Evolutionary conservation across 2,329 filamentous ascomycete species (phyloP), one percentile per base, ranked within the genome.

Genomic region (Epichloe typhina): DNA sequence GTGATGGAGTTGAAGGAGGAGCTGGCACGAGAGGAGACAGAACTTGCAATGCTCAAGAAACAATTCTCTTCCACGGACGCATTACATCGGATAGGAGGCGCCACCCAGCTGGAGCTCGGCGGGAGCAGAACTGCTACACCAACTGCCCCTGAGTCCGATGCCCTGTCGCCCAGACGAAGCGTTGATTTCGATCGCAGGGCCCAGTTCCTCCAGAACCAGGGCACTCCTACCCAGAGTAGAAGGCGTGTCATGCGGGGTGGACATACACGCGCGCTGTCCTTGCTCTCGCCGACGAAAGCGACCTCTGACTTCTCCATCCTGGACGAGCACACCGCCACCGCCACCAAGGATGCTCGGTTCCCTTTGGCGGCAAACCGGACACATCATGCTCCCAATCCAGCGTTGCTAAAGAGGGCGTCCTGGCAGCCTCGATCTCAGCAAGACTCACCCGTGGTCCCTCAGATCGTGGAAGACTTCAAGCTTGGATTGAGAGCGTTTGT

Each of bases 1-100:
- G 91, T 98, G 2, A 71, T 98, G 52, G 93, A 97, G 68, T 72
- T 98, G 49, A 85, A 83, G 53, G 93, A 98, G 65, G 91, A 97
- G 66, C 73, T 98, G n/a, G 71, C 74, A 23, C 83, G 83, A 53
- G 91, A 93, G 5, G 91, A 98, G 64, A 69, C 72, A 12, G 86
- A 95, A 45, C 72, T 98, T 40, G 72, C 73, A 45, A 77, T 72
- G 41, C 72, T 98, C 54, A 97, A 96, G 72, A 84, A 79, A 60
- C 84, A 89, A 66, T 97, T 88, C 84, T 79, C 86, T 2, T 69
- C 74, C 13, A 82, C 89, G 54, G 89, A 96, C 63, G 82, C 80
- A 45, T 77, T 80, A 53, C 88, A 82, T 68, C 91, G 91, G 68
- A 78, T 81, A 52, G 80, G 80, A 3, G 80, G 50, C 11, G 50